phyloP scores from a whole-genome alignment of 2,329 filamentous ascomycete species.

The Clonostachys chloroleuca region DNA sequence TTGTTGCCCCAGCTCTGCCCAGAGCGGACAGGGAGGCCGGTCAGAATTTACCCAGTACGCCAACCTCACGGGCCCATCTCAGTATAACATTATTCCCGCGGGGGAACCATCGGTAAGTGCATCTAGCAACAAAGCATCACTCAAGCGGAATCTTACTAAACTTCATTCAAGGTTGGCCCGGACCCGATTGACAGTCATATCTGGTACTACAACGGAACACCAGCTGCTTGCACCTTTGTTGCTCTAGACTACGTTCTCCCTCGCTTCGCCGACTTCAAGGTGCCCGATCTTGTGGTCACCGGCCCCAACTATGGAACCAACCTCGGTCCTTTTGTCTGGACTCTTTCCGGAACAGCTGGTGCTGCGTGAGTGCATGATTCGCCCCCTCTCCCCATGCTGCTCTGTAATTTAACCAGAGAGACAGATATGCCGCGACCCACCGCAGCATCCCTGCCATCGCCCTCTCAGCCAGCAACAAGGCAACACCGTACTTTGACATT shows the following conservation, averaged over 20 bases:
- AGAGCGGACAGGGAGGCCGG: slow-evolving; percentile 19
- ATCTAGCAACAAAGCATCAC: background rate
- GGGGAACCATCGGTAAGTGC: slow-evolving; percentile 14
- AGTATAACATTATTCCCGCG: slow-evolving; percentile 18
- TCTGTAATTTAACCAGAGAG: background rate
- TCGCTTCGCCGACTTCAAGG: slow-evolving; percentile 36
- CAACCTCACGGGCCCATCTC: slow-evolving; percentile 15
- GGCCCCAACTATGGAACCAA: slow-evolving; percentile 54
- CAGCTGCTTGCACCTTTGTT: slow-evolving; percentile 49
- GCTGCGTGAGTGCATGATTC: slow-evolving; percentile 20
- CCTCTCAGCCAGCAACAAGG: slow-evolving; percentile 35
- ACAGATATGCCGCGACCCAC: slow-evolving; percentile 41
- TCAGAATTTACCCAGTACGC: slow-evolving; percentile 17
- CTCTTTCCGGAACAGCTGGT: slow-evolving; percentile 43
- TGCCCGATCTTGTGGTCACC: slow-evolving; percentile 47
- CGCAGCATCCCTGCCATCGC: slow-evolving; percentile 45
- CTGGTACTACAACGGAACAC: slow-evolving; percentile 59
- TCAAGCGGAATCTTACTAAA: background rate
- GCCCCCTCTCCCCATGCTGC: background rate
- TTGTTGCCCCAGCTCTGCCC: slow-evolving; percentile 19
- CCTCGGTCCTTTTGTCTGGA: slow-evolving; percentile 48
- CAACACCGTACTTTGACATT: slow-evolving; percentile 31
- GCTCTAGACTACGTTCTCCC: slow-evolving; percentile 53
- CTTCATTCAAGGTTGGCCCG: slow-evolving; percentile 27
- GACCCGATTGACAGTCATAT: slow-evolving; percentile 48